A percentile compares a stretch with the other conserved stretches of the same genome.
Evolutionary conservation across 768 basidiomycete species (phyloP).

Genomic region (Polyporus arcularius): DNA sequence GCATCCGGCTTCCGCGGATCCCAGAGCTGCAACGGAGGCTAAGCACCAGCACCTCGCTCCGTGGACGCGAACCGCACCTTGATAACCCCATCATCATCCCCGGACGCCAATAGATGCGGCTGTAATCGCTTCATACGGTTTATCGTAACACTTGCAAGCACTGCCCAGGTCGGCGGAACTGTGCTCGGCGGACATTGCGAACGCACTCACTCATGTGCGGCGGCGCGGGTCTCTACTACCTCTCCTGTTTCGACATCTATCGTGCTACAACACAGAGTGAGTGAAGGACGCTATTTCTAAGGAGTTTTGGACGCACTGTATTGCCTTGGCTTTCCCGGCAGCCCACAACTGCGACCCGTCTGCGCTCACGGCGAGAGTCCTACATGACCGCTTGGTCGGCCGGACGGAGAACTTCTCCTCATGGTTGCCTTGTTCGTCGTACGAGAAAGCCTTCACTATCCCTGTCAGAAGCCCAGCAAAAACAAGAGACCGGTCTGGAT

Average conservation of each 20-base stretch:
- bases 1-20: constrained; percentile 73
- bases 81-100: constrained; percentile 93
- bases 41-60: not conserved
- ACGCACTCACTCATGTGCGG: constrained; percentile 33
- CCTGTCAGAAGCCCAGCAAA: constrained; percentile 83
- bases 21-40: constrained; percentile 70
- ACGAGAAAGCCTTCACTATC: constrained; percentile 77
- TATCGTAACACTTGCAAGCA: constrained; percentile 64
- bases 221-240: constrained; percentile 25
- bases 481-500: constrained; percentile 70
- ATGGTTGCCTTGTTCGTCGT: constrained; percentile 69
- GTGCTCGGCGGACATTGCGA: not conserved
- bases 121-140: constrained; percentile 79
- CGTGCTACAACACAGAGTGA: constrained; percentile 33
- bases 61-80: constrained; percentile 53
- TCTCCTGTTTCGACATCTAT: constrained; percentile 27
- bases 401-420: constrained; percentile 59
- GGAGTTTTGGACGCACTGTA: constrained; percentile 59
- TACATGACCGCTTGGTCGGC: constrained; percentile 83
- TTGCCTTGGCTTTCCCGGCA: constrained; percentile 77
- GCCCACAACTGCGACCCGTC: constrained; percentile 74
- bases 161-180: constrained; percentile 19
- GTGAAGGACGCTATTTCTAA: not conserved
- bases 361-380: constrained; percentile 65
- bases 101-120: constrained; percentile 76